Percentiles rank a stretch among this genome's conserved stretches.
Evolutionary conservation across 2,329 filamentous ascomycete genomes (phyloP).

Genomic region (Cercospora zeae-maydis): DNA sequence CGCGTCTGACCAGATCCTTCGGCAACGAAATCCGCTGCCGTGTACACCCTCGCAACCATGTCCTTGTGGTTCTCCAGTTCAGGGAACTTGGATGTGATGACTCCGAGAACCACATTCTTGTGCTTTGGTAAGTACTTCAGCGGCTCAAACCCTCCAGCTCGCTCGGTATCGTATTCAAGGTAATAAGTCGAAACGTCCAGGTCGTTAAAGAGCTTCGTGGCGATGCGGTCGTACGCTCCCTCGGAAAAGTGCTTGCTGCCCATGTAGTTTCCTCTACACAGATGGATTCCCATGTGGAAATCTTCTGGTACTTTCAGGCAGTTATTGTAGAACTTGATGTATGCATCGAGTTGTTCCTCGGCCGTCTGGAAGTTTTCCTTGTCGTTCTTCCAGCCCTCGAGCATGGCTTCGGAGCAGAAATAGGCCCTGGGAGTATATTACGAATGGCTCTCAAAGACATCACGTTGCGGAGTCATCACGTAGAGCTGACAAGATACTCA

Average conservation of each 20-base stretch:
- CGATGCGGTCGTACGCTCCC: conserved; percentile 48
- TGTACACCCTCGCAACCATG: conserved; percentile 46
- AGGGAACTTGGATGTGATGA: conserved; percentile 47
- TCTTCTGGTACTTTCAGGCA: conserved; percentile 58
- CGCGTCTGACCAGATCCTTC: conserved; percentile 58
- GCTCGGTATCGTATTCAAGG: conserved; percentile 46
- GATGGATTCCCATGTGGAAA: conserved; percentile 72
- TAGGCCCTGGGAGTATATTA: conserved; percentile 38
- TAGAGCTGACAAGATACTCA: no score
- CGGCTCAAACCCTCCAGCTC: conserved; percentile 48
- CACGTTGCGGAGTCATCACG: no score
- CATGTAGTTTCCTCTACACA: conserved; percentile 57
- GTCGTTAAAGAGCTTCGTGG: conserved; percentile 37
- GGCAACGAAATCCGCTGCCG: conserved; percentile 63
- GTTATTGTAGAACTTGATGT: conserved; percentile 75
- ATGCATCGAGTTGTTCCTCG: conserved; percentile 69
- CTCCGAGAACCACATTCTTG: conserved; percentile 49
- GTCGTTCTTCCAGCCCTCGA: conserved; percentile 66
- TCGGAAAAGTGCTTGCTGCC: conserved; percentile 47
- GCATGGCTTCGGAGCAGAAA: conserved; percentile 70
- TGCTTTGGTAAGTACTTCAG: conserved; percentile 44
- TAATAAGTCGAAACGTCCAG: conserved; percentile 38
- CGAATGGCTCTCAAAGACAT: no score
- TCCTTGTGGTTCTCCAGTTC: conserved; percentile 46
- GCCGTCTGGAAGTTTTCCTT: conserved; percentile 63